A percentile compares a stretch with the other conserved stretches of the same genome.
These are phyloP conservation scores for Fusarium gaditjirri DNA, from an alignment of 2,329 filamentous ascomycete species.

Conservation along the genomic window DNA sequence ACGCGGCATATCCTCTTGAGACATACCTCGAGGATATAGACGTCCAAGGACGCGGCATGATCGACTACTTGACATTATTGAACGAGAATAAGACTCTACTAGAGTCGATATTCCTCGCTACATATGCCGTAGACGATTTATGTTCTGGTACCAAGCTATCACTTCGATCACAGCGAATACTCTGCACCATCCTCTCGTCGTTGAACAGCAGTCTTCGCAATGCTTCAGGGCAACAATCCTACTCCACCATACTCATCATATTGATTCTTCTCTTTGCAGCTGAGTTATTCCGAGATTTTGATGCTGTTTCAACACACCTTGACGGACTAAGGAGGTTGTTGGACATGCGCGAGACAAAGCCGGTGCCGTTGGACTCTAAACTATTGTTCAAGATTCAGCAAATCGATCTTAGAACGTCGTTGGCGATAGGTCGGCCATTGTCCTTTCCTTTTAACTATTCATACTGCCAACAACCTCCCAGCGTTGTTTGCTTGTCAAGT, in stretches of 20 bases:
- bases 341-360: background rate
- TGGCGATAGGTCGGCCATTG: background rate
- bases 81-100: background rate
- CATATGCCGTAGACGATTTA: background rate
- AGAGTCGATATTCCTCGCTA: background rate
- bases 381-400: constrained; percentile 9
- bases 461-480: accelerated
- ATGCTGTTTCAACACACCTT: background rate
- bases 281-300: background rate
- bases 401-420: background rate
- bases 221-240: background rate
- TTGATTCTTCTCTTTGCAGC: background rate
- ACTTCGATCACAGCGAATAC: background rate
- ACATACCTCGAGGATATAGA: background rate
- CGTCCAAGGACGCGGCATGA: background rate
- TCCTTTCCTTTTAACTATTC: background rate
- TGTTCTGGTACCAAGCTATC: background rate
- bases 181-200: background rate
- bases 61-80: background rate
- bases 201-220: background rate
- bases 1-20: background rate
- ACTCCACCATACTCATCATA: background rate
- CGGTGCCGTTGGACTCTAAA: background rate
- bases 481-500: accelerated
- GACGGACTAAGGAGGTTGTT: background rate